Evolutionary conservation across 495 filamentous ascomycete genomes (phyloP).

Genomic region (Alectoria sarmentosa): DNA sequence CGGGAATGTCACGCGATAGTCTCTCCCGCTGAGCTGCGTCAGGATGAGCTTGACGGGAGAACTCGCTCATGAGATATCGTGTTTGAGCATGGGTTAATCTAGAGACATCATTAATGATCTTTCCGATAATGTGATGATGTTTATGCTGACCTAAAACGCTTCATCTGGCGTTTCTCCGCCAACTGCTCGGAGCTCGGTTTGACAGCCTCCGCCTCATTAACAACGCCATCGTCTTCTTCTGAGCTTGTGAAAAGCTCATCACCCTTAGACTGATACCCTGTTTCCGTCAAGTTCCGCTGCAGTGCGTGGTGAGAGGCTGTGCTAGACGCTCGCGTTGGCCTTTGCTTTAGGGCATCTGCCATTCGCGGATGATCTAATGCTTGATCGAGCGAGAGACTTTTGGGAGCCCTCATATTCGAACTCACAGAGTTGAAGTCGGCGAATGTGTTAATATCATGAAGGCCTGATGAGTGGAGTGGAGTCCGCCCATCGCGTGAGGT

Average conservation of each 20-base stretch:
- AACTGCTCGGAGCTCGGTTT: constrained; percentile 64
- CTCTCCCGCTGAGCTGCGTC: constrained; percentile 90
- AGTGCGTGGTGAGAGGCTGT: not conserved
- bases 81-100: constrained; percentile 97
- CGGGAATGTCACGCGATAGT: constrained; percentile 85
- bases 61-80: constrained; percentile 94
- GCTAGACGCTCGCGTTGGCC: constrained; percentile 1
- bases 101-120: not conserved
- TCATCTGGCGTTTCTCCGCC: constrained; percentile 88
- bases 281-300: constrained; percentile 24
- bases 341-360: not conserved
- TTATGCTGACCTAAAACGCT: constrained; percentile 72
- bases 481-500: not conserved
- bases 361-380: not conserved
- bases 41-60: constrained; percentile 89
- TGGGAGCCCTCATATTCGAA: not conserved
- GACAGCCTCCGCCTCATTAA: constrained; percentile 44
- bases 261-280: constrained; percentile 27
- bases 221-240: constrained; percentile 48
- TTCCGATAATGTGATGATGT: not conserved
- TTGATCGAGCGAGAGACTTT: constrained; percentile 2
- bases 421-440: not conserved
- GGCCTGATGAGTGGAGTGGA: not conserved
- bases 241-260: constrained; percentile 33
- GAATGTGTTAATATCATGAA: not conserved